phyloP scores from a whole-genome alignment of 2,329 filamentous ascomycete genomes.

The Didymellaceae sp. region DNA sequence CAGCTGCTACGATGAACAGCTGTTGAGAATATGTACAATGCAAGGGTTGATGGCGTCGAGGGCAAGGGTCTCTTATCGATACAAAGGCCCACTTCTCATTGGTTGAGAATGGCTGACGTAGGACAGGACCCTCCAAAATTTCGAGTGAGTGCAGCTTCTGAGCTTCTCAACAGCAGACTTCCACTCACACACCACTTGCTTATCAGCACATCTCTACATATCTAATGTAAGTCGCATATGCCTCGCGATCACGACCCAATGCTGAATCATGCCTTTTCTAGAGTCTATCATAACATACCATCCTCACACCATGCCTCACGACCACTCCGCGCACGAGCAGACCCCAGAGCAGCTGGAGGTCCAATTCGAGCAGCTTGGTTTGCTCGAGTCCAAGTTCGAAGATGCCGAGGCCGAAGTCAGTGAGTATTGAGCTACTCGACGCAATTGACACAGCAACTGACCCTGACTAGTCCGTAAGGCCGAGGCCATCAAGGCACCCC shows the following conservation, averaged over 20 bases:
- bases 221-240: slow-evolving; percentile 17
- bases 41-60: not conserved
- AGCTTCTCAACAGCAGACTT: slow-evolving; percentile 17
- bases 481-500: slow-evolving; percentile 68
- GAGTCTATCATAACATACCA: slow-evolving; percentile 16
- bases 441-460: slow-evolving; percentile 13
- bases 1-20: slow-evolving; percentile 4
- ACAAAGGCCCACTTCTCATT: slow-evolving; percentile 9
- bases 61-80: slow-evolving; percentile 10
- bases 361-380: slow-evolving; percentile 75
- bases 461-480: slow-evolving; percentile 70
- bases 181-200: slow-evolving; percentile 12
- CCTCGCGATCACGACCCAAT: not conserved
- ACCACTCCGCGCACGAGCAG: slow-evolving; percentile 17
- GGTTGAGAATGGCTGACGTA: slow-evolving; percentile 16
- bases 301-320: slow-evolving; percentile 32
- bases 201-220: slow-evolving; percentile 3
- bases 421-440: slow-evolving; percentile 49
- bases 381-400: slow-evolving; percentile 83
- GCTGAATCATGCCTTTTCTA: slow-evolving; percentile 26
- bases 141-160: slow-evolving; percentile 1
- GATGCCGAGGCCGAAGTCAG: slow-evolving; percentile 82
- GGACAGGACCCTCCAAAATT: slow-evolving; percentile 15
- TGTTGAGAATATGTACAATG: slow-evolving; percentile 4
- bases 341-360: slow-evolving; percentile 37